Percentiles rank a stretch among this genome's conserved stretches.
Conservation (phyloP, 352 stramenopile genomes). For the Thalassiosira delicatula region DNA sequence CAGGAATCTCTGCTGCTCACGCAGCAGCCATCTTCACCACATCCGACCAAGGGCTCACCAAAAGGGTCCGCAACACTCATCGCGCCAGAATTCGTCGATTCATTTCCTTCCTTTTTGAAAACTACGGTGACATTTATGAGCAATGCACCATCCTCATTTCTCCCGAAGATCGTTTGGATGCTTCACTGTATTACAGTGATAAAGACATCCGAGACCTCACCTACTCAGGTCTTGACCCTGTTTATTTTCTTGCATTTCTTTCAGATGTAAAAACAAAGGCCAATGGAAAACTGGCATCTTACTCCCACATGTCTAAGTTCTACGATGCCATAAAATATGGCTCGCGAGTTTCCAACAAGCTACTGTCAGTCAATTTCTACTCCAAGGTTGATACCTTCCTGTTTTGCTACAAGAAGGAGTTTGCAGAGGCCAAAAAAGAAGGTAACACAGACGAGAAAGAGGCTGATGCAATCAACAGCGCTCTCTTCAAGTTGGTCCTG, state of each 20-base stretch:
- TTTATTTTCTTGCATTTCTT: slow-evolving; percentile 35
- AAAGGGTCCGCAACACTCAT: slow-evolving; percentile 32
- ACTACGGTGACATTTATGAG: slow-evolving; percentile 33
- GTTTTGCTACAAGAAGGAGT: slow-evolving; percentile 46
- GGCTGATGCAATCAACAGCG: slow-evolving; percentile 50
- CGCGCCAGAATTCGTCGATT: slow-evolving; percentile 1
- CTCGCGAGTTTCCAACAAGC: not conserved
- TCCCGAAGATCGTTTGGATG: slow-evolving; percentile 29
- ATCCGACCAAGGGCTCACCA: slow-evolving; percentile 10
- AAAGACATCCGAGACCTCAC: slow-evolving; percentile 46
- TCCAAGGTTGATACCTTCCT: slow-evolving; percentile 40
- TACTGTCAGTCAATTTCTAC: slow-evolving; percentile 27
- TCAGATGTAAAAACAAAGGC: no score
- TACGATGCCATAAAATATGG: slow-evolving; percentile 51
- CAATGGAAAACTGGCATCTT: slow-evolving; percentile 10
- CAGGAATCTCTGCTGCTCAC: slow-evolving; percentile 4
- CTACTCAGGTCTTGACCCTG: slow-evolving; percentile 40
- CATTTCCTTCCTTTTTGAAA: not conserved
- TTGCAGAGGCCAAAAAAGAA: slow-evolving; percentile 31
- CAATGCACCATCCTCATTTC: slow-evolving; percentile 15
- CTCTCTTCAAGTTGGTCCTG: slow-evolving; percentile 43
- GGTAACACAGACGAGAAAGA: slow-evolving; percentile 46
- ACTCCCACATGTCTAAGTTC: slow-evolving; percentile 33
- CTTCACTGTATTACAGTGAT: slow-evolving; percentile 8
- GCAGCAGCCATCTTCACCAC: slow-evolving; percentile 13